A percentile compares a stretch with the other conserved stretches of the same genome.
Conservation (phyloP, 1,284 basidiomycete species). For the Lentinus polychrous region DNA sequence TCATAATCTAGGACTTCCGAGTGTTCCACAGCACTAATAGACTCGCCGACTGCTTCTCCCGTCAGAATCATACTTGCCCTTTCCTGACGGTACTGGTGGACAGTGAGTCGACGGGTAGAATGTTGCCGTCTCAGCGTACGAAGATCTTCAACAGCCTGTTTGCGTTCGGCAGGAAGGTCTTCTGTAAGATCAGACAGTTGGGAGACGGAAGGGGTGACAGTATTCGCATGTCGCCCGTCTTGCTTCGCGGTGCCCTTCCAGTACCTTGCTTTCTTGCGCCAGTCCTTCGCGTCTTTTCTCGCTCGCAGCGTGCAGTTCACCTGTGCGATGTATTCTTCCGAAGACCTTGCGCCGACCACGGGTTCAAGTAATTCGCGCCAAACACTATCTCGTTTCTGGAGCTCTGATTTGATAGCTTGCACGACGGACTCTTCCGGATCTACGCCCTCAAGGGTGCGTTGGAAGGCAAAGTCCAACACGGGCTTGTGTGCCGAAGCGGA, state of each 20-base stretch:
- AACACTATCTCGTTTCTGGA: constrained; percentile 30
- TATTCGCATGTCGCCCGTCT: constrained; percentile 24
- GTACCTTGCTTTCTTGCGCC: constrained; percentile 36
- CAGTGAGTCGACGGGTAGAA: too few species aligned
- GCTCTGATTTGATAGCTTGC: constrained; percentile 37
- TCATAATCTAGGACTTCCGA: too few species aligned
- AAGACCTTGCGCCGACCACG: constrained; percentile 33
- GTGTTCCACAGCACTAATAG: too few species aligned
- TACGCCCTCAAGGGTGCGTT: constrained; percentile 17
- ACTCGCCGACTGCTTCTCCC: too few species aligned
- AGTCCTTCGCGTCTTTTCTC: constrained; percentile 35
- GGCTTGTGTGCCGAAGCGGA: constrained; percentile 25
- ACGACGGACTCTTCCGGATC: constrained; percentile 40
- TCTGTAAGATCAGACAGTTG: constrained; percentile 43
- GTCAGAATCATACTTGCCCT: too few species aligned
- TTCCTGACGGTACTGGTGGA: too few species aligned
- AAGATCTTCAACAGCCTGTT: constrained; percentile 26
- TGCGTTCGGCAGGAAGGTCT: constrained; percentile 33
- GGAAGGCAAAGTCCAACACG: constrained; percentile 17
- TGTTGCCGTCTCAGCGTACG: too few species aligned
- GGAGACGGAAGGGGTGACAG: constrained; percentile 44
- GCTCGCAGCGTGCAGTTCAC: constrained; percentile 39
- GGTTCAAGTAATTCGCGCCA: constrained; percentile 41
- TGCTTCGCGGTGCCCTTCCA: constrained; percentile 40
- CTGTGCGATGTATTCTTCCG: constrained; percentile 42